Conservation (phyloP, 1,284 basidiomycete genomes). For the Spongiforma sp. region DNA sequence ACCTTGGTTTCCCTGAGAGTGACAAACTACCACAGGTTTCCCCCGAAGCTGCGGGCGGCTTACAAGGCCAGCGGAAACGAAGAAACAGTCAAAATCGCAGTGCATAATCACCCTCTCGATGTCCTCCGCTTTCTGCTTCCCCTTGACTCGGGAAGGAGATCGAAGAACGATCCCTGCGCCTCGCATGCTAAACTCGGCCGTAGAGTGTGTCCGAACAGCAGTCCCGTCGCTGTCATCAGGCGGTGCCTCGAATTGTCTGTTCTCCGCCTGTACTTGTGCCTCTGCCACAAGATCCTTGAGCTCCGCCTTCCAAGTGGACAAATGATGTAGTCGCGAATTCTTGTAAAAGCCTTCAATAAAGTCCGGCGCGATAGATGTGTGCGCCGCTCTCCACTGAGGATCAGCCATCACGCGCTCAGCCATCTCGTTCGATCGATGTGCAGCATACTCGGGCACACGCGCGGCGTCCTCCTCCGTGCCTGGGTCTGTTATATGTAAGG, state of each 20-base stretch:
- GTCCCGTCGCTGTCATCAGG: slow-evolving; percentile 10
- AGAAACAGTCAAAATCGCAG: slow-evolving; percentile 98
- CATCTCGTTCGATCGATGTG: slow-evolving; percentile 65
- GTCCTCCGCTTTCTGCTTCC: slow-evolving; percentile 56
- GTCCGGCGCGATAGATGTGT: slow-evolving; percentile 86
- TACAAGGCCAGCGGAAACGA: slow-evolving; percentile 89
- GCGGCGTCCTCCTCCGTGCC: slow-evolving; percentile 44
- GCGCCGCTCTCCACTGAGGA: slow-evolving; percentile 82
- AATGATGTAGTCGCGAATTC: slow-evolving; percentile 90
- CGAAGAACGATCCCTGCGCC: slow-evolving; percentile 55
- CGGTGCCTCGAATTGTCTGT: slow-evolving; percentile 22
- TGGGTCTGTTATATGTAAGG: slow-evolving; percentile 51
- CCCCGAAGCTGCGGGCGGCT: slow-evolving; percentile 80
- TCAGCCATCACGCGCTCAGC: slow-evolving; percentile 81
- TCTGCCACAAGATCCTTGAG: slow-evolving; percentile 82
- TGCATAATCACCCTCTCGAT: slow-evolving; percentile 83
- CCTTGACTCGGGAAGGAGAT: slow-evolving; percentile 57
- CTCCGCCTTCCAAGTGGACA: slow-evolving; percentile 94
- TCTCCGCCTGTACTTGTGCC: slow-evolving; percentile 75
- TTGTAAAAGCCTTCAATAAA: slow-evolving; percentile 93
- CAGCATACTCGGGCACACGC: slow-evolving; percentile 65
- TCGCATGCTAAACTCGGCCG: slow-evolving; percentile 57
- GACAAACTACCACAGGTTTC: slow-evolving; percentile 93
- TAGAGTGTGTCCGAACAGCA: slow-evolving; percentile 27
- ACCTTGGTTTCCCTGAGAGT: slow-evolving; percentile 79